Evolutionary conservation across 1,284 basidiomycete species (phyloP), one percentile per base, ranked within the genome.

Genomic region (Ustilago lituana): DNA sequence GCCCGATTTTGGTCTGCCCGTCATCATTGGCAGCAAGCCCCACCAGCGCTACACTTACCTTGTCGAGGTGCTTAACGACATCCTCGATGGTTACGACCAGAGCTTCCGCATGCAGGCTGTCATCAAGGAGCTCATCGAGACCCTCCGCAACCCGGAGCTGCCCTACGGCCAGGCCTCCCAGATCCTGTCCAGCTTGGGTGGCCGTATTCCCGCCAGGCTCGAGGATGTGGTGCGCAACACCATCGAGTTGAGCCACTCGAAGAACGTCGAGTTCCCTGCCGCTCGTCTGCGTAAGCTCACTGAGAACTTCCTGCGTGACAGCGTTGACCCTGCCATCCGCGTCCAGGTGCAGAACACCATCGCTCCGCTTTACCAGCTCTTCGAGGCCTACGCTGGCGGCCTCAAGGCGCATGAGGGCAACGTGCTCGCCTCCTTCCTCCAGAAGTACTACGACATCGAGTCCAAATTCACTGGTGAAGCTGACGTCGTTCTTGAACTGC

Each of bases 401-500:
- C 85, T 94, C 76, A 94, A 93, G 83, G 89, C 88, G 0, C 92
- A 98, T 84, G 93, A 95, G 84, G 89, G 89, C 68, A 85, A 88
- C 58, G 88, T 88, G 9, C 86, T 94, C 44, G 89, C 91, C 2
- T 84, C 84, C 43, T 85, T 96, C 64, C 85, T 96, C 46, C 86
- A 86, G 24, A 86, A 87, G 44, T 96, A 94, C 82, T 88, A 87
- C 77, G 86, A 88, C 53, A 93, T 94, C 5, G 96, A 98, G 85
- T 90, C 90, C 82, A 84, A 96, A 31, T 99, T 99, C 80, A 92
- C 91, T 78, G 94, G 95, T 62, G 94, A 86, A 76, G 86, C 97
- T 83, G 91, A 93, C 62, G 89, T 94, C 40, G 90, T 98, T 43
- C 87, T 98, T 66, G 88, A 89, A 63, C 87, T 98, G 50, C 89